Conservation (phyloP, 192 early-diverging fungal genomes). For the Helicostylum pulchrum region DNA sequence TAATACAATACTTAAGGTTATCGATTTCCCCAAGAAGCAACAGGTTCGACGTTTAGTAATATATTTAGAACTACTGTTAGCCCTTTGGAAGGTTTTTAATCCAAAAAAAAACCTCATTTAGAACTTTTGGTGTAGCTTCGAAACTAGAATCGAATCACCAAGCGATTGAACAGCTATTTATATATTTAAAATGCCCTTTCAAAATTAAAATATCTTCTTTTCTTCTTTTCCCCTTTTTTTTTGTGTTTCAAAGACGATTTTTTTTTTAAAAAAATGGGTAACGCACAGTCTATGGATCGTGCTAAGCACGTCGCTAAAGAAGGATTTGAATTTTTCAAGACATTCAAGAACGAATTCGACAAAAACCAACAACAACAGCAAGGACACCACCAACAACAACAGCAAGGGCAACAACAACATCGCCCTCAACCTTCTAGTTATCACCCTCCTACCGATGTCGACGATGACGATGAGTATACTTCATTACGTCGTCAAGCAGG, state of each 20-base stretch:
- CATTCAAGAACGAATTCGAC: constrained; percentile 3
- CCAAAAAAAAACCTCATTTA: constrained; percentile 67
- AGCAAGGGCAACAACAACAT: constrained; percentile 16
- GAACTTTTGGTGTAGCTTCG: constrained; percentile 81
- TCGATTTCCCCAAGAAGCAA: constrained; percentile 52
- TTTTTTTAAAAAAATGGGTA: constrained; percentile 18
- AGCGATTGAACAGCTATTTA: constrained; percentile 58
- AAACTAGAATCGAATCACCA: constrained; percentile 60
- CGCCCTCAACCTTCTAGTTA: not conserved
- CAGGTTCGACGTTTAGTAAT: constrained; percentile 72
- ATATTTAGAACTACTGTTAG: constrained; percentile 83
- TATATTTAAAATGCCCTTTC: not conserved
- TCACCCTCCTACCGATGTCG: constrained; percentile 1
- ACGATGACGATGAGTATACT: constrained; percentile 32
- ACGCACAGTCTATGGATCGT: constrained; percentile 23
- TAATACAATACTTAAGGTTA: constrained; percentile 38
- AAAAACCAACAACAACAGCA: constrained; percentile 17
- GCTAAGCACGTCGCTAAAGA: constrained; percentile 6
- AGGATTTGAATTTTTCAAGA: constrained; percentile 12
- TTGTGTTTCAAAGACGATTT: not conserved
- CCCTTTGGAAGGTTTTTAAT: constrained; percentile 88
- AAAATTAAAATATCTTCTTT: constrained; percentile 4
- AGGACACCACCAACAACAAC: constrained; percentile 12
- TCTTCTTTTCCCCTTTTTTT: constrained; percentile 1
- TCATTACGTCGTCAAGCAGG: constrained; percentile 38